Percentiles rank a stretch among this genome's conserved stretches.
Conservation (phyloP, 2,329 filamentous ascomycete genomes). For the Apiospora hydei region DNA sequence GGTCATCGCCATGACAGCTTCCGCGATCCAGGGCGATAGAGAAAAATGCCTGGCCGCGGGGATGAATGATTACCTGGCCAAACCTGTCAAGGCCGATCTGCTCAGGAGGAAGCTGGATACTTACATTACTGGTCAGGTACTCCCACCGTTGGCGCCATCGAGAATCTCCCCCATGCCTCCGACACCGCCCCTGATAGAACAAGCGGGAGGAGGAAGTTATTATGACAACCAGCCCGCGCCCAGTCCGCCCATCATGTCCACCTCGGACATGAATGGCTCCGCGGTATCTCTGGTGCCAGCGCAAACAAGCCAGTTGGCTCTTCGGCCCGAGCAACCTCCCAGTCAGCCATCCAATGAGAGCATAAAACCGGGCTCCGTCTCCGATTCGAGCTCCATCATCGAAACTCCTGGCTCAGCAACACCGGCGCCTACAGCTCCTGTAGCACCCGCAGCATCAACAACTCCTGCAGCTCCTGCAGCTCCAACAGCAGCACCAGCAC, state of each 20-base stretch:
- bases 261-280: constrained; percentile 7
- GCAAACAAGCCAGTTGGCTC: constrained; percentile 4
- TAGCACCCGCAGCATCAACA: too few species aligned
- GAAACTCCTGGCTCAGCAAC: constrained; percentile 32
- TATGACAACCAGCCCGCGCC: constrained; percentile 20
- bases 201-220: not conserved
- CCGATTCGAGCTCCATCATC: constrained; percentile 39
- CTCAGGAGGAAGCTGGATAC: constrained; percentile 81
- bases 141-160: constrained; percentile 37
- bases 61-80: constrained; percentile 98
- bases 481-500: constrained; percentile 27
- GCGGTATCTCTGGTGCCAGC: constrained; percentile 15
- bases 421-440: not conserved
- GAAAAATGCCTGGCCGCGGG: constrained; percentile 95
- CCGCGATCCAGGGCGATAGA: constrained; percentile 90
- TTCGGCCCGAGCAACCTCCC: constrained; percentile 30
- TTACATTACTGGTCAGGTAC: constrained; percentile 54
- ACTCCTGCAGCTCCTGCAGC: too few species aligned
- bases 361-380: constrained; percentile 34
- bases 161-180: constrained; percentile 27
- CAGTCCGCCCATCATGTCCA: constrained; percentile 28
- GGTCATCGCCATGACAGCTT: constrained; percentile 98
- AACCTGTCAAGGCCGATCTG: constrained; percentile 89
- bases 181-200: not conserved
- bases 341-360: constrained; percentile 46